Evolutionary conservation across 106 monocot genomes (phyloP), one percentile per base, ranked within the genome.

Genomic region (Chionographis japonica): DNA sequence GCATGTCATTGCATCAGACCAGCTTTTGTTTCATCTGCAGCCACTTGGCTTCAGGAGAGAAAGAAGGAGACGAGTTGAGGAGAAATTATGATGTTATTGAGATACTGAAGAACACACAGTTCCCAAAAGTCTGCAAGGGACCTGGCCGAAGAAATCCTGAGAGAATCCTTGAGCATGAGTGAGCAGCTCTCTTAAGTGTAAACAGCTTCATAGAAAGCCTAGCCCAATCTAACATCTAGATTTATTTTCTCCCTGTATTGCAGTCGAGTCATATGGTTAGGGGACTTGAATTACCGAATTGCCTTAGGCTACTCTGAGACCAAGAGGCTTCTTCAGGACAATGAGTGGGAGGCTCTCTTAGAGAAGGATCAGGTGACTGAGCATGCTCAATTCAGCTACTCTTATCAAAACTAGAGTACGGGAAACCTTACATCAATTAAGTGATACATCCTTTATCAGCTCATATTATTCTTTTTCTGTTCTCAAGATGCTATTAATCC

Each of bases 181-280:
- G 58, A 90, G 79, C 2, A 77, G 41, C 40, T 35, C 42, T 3
- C 54, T 65, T 49, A 2, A 3, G 12, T 7, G 3, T 59, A 5
- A 49, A 42, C 6, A n/a, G 27, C 13, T 11, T 52, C 68, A 4
- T 11, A 54, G 4, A 11, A 56, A 36, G 20, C 16, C 51, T 63
- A 2, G 3, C 15, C 14, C 50, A 2, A 36, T 60, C 37, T 14
- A 40, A 46, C 35, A 49, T 27, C 52, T 19, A 39, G 43, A 14
- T 37, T 15, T 6, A 54, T 6, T 14, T 11, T 8, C 39, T 41
- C 68, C 4, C 12, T 65, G n/a, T 15, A 4, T 37, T 68, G 4
- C 76, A 90, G 90, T 59, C 83, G 86, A 37, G 57, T 90, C 11
- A 91, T 91, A 73, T 91, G 90, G 90, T 71, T 91, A 13, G 90